Conservation (phyloP, 495 filamentous ascomycete species). For the Annulohypoxylon bovei region DNA sequence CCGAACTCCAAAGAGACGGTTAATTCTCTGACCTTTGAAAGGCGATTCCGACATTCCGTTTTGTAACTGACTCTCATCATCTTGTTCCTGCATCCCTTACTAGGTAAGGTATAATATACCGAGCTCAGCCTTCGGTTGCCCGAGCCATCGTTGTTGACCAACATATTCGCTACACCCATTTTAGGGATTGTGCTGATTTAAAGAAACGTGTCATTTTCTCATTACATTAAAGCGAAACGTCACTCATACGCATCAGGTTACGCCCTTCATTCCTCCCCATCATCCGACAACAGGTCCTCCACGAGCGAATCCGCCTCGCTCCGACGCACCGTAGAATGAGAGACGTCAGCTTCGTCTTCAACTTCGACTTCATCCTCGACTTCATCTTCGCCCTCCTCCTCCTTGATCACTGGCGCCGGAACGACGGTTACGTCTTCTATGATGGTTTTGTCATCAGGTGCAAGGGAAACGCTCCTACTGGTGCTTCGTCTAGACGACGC, state of each 20-base stretch:
- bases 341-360: constrained; percentile 40
- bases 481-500: constrained; percentile 50
- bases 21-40: too few relatives aligned
- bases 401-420: constrained; percentile 49
- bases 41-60: too few relatives aligned
- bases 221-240: constrained; percentile 18
- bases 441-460: constrained; percentile 39
- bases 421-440: constrained; percentile 45
- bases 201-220: constrained; percentile 19
- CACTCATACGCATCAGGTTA: constrained; percentile 7
- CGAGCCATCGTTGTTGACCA: neutral
- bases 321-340: constrained; percentile 3
- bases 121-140: too few relatives aligned
- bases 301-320: constrained; percentile 49
- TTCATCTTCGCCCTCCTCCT: constrained; percentile 49
- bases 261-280: constrained; percentile 49
- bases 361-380: constrained; percentile 46
- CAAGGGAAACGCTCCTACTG: constrained; percentile 48
- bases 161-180: neutral
- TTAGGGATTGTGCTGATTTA: neutral
- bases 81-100: too few relatives aligned
- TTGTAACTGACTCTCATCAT: too few relatives aligned
- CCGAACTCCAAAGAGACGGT: too few relatives aligned
- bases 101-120: too few relatives aligned
- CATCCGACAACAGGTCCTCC: constrained; percentile 59